Conservation (phyloP, 2,329 filamentous ascomycete species). For the Calycina marina region DNA sequence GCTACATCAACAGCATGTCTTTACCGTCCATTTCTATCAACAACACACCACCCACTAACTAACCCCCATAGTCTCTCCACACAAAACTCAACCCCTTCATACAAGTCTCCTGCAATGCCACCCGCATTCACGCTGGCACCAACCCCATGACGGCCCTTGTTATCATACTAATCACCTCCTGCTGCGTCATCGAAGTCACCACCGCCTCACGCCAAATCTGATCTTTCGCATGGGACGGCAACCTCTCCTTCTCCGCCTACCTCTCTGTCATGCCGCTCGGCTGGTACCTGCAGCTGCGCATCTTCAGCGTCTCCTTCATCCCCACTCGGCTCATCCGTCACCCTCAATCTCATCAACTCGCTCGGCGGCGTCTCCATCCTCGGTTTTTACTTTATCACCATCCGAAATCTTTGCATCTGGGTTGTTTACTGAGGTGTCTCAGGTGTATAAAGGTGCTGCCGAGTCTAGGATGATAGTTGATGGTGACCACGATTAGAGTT, state of each 20-base stretch:
- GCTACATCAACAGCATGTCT: constrained; percentile 23
- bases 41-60: too few species aligned
- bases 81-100: constrained; percentile 33
- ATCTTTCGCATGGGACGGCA: constrained; percentile 29
- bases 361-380: constrained; percentile 29
- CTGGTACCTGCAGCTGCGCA: constrained; percentile 27
- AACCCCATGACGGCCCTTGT: constrained; percentile 27
- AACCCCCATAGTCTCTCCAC: constrained; percentile 22
- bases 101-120: constrained; percentile 33
- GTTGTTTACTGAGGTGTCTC: too few species aligned
- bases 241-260: constrained; percentile 20
- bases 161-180: constrained; percentile 26
- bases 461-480: too few species aligned
- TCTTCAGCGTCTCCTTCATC: too few species aligned
- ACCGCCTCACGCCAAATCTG: constrained; percentile 28
- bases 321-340: constrained; percentile 24
- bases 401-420: too few species aligned
- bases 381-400: constrained; percentile 28
- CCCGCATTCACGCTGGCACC: constrained; percentile 24
- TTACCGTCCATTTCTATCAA: too few species aligned
- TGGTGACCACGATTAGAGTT: too few species aligned
- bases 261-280: too few species aligned
- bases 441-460: too few species aligned
- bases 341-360: constrained; percentile 30
- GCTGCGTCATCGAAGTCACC: constrained; percentile 23